Base-by-base conservation (phyloP, 208 protist species). In the Phytomonas sp. region DNA sequence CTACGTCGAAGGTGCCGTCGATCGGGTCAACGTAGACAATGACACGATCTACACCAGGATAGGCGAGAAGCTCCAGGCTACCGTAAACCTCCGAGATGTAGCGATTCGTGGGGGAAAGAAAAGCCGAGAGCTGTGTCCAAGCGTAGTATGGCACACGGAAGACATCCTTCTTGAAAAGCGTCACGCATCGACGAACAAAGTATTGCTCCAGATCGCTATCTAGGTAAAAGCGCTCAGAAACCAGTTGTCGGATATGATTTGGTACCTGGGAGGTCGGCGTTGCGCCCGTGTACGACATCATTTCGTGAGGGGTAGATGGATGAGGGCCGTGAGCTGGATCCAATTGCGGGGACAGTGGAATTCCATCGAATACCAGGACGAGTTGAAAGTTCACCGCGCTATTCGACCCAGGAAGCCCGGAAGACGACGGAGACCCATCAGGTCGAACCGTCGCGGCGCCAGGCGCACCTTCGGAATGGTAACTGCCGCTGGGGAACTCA, bases 121-220 rank as follows among this genome's bases (percentile, higher is more conserved):
- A 89, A 52, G 90, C 81, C 26, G 90, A 93, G 31, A 95, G 76
- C 56, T 95, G 90, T 31, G 84, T 87, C 88, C 90, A 95, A 26
- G 86, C 86, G 56, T 91, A 74, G 78, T 91, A 92, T 34, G 90
- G 90, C 29, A 86, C 87, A 23, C 90, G 83, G 71, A 93, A 77
- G 5, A 80, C 89, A 63, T 87, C 71, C 34, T 78, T 77, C 63
- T 83, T 75, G 65, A 70, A 81, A 33, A 91, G 61, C 63, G 77
- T 70, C 37, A 49, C 40, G 40, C 40, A 49, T 4, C 40, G 40
- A 49, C 82, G 78, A 56, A 93, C 79, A 67, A 94, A 88, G 71
- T 81, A 78, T 49, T 79, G 77, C 75, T 94, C 89, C 30, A 92
- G 72, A 63, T 94, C 87, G 49, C 89, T 85, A 67, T 89, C 84